Evolutionary conservation across 352 stramenopile species (phyloP).

Genomic region (Globisporangium nodosum): DNA sequence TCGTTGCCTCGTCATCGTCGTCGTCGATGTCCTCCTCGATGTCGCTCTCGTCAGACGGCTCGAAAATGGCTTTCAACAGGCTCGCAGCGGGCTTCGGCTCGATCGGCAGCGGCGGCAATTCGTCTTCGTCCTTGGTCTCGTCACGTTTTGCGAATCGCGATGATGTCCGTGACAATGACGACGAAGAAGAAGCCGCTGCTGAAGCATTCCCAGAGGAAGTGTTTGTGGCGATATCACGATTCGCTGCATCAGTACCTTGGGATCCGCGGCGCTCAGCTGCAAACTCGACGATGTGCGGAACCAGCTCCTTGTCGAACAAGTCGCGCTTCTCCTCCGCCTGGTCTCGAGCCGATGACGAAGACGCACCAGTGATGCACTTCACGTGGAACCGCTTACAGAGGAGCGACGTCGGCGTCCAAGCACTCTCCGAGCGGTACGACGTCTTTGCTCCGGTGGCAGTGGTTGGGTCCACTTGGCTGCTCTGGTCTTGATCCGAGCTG

Average conservation of each 20-base stretch:
- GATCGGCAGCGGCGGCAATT: constrained; percentile 30
- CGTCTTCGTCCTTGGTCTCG: not conserved
- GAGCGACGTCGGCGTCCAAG: constrained; percentile 61
- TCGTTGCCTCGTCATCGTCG: constrained; percentile 8
- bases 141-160: constrained; percentile 2
- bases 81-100: constrained; percentile 35
- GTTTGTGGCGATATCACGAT: not conserved
- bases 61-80: constrained; percentile 81
- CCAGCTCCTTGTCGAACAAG: constrained; percentile 68
- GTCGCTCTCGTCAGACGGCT: constrained; percentile 59
- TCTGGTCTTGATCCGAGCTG: constrained; percentile 9
- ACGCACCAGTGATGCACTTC: constrained; percentile 35
- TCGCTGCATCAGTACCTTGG: not conserved
- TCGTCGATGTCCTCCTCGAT: constrained; percentile 28
- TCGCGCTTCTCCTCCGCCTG: constrained; percentile 25
- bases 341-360: constrained; percentile 19
- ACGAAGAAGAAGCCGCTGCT: not conserved
- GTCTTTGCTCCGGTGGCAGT: constrained; percentile 17
- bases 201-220: not conserved
- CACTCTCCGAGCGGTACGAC: constrained; percentile 41
- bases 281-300: constrained; percentile 63
- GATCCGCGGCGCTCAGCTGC: constrained; percentile 28
- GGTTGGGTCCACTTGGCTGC: not conserved
- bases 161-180: not conserved
- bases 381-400: constrained; percentile 83